These are phyloP conservation scores for Exophiala oligosperma DNA, from an alignment of 2,329 filamentous ascomycete genomes.

Conservation along the genomic window DNA sequence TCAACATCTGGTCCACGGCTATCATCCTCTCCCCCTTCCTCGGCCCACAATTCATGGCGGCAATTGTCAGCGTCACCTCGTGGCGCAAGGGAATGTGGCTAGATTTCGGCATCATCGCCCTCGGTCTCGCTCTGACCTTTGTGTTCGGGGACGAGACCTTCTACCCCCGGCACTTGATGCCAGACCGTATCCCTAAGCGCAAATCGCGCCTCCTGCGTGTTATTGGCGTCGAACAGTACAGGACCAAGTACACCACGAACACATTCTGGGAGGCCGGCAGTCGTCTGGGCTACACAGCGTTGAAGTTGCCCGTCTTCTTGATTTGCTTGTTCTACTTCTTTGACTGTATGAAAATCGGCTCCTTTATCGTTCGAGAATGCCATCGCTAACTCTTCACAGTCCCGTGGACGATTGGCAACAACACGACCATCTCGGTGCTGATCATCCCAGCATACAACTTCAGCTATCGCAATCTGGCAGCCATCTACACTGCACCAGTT, in stretches of 20 bases:
- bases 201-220: slow-evolving; percentile 31
- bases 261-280: slow-evolving; percentile 43
- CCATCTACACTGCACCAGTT: slow-evolving; percentile 58
- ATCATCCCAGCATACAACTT: slow-evolving; percentile 52
- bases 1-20: slow-evolving; percentile 41
- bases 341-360: slow-evolving; percentile 26
- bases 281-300: slow-evolving; percentile 41
- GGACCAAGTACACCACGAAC: slow-evolving; percentile 36
- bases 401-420: slow-evolving; percentile 53
- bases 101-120: slow-evolving; percentile 28
- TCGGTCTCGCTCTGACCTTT: slow-evolving; percentile 30
- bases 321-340: slow-evolving; percentile 36
- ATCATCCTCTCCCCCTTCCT: slow-evolving; percentile 43
- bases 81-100: slow-evolving; percentile 36
- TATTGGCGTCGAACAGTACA: slow-evolving; percentile 33
- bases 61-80: slow-evolving; percentile 47
- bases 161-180: slow-evolving; percentile 31
- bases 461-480: slow-evolving; percentile 48
- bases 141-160: slow-evolving; percentile 33
- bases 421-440: slow-evolving; percentile 55
- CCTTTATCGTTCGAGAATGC: slow-evolving; percentile 37
- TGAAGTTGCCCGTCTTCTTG: slow-evolving; percentile 34
- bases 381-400: slow-evolving; percentile 42
- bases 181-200: slow-evolving; percentile 20
- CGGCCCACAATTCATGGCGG: slow-evolving; percentile 46